These are phyloP conservation scores for Apophysomyces elegans DNA, from an alignment of 371 early-diverging fungal species.

Conservation along the genomic window DNA sequence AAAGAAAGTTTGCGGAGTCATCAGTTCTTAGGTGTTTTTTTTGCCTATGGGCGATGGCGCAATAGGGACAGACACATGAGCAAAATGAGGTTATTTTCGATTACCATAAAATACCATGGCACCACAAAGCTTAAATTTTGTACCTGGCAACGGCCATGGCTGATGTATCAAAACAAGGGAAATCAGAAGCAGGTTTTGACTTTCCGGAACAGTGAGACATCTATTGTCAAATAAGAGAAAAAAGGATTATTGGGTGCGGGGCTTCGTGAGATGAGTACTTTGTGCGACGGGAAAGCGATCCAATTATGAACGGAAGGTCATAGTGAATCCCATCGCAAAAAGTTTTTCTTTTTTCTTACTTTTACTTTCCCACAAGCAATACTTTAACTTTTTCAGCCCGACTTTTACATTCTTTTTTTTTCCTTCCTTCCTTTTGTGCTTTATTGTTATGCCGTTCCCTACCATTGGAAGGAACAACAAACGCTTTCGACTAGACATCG, in stretches of 20 bases:
- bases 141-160: no score
- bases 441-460: slow-evolving; percentile 20
- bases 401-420: slow-evolving; percentile 1
- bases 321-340: neutral
- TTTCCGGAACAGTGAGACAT: slow-evolving; percentile 3
- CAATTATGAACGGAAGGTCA: neutral
- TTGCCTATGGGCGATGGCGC: neutral
- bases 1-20: slow-evolving; percentile 4
- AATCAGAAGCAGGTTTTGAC: neutral
- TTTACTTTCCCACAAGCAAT: slow-evolving; percentile 2
- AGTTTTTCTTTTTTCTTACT: slow-evolving; percentile 11
- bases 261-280: slow-evolving; percentile 7
- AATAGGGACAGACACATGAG: slow-evolving; percentile 3
- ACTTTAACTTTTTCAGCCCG: neutral
- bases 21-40: neutral
- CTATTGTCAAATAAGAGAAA: neutral
- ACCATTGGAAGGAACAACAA: slow-evolving; percentile 18
- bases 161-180: no score
- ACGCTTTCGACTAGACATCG: slow-evolving; percentile 21
- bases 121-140: neutral
- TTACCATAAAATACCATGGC: neutral
- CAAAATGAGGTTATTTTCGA: neutral
- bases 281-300: neutral
- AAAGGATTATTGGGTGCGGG: slow-evolving; percentile 2
- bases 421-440: slow-evolving; percentile 4